These are phyloP conservation scores for Ambrosiella xylebori DNA, from an alignment of 2,329 filamentous ascomycete species.

Conservation along the genomic window DNA sequence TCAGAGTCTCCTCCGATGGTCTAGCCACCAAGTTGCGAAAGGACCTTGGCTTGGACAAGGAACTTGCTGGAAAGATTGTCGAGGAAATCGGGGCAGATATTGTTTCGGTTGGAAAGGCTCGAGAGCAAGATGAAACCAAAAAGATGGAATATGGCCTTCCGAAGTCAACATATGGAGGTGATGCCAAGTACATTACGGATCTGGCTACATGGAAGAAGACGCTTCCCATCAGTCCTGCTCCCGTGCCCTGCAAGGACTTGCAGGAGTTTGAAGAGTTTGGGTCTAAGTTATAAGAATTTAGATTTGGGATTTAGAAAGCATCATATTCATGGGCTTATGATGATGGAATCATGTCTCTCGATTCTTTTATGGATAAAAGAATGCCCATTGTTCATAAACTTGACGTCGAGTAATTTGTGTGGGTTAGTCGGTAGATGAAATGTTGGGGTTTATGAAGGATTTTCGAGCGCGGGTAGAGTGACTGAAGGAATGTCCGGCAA, in stretches of 20 bases:
- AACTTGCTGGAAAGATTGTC: conserved; percentile 20
- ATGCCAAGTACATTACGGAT: conserved; percentile 52
- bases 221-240: conserved; percentile 54
- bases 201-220: conserved; percentile 66
- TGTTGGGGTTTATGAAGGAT: no score
- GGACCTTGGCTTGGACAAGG: background rate
- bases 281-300: conserved; percentile 46
- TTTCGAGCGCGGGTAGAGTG: no score
- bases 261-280: conserved; percentile 67
- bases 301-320: no score
- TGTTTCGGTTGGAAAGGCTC: conserved; percentile 20
- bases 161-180: conserved; percentile 22
- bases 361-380: no score
- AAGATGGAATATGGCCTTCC: conserved; percentile 17
- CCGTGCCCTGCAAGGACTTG: conserved; percentile 55
- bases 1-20: conserved; percentile 2
- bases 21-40: conserved; percentile 1
- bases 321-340: no score
- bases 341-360: no score
- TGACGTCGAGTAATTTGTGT: no score
- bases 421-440: no score
- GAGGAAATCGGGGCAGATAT: conserved; percentile 11
- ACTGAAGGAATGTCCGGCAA: no score
- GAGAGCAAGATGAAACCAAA: conserved; percentile 17
- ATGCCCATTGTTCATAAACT: no score